Base-by-base conservation (phyloP, 192 early-diverging fungal genomes). In the Neocallimastix lanati region DNA sequence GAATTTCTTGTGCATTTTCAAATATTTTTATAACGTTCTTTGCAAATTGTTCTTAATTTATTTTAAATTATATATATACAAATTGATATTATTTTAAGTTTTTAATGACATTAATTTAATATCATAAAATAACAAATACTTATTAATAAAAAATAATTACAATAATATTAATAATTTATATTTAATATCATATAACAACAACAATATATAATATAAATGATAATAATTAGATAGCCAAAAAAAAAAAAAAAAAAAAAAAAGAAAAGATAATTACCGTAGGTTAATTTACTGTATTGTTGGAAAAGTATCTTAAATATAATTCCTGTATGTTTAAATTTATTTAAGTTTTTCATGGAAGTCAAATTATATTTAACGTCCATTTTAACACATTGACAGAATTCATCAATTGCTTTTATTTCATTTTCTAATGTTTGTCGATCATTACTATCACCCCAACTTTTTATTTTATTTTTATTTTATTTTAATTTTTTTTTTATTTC, bases 1-100 rank as follows among this genome's bases (percentile, higher is more conserved):
- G 82, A 28, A 98, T 81, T 28, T 92, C 89, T 29, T 85, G 83
- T 0, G 83, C 87, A 28, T 87, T 85, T 12, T 33, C 15, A 16
- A 85, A 36, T 13, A 84, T 78, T 2, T 86, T 84, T 29, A 78
- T 28, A 21, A 79, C 13, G 83, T 82, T 36, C n/a, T 82, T 29
- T 21, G 78, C 13, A 81, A 82, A 50, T 50, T 50, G 76, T 15
- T 82, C 81, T 40, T n/a, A n/a, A n/a, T n/a, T n/a, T n/a, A n/a
- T n/a, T n/a, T n/a, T n/a, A n/a, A n/a, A n/a, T n/a, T n/a, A n/a
- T n/a, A n/a, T n/a, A n/a, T n/a, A n/a, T n/a, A n/a, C n/a, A n/a
- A n/a, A n/a, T n/a, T n/a, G n/a, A n/a, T n/a, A n/a, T n/a, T n/a
- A n/a, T n/a, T n/a, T n/a, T n/a, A n/a, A n/a, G n/a, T n/a, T n/a